phyloP scores from a whole-genome alignment of 495 filamentous ascomycete species.

The Articulospora tetracladia region DNA sequence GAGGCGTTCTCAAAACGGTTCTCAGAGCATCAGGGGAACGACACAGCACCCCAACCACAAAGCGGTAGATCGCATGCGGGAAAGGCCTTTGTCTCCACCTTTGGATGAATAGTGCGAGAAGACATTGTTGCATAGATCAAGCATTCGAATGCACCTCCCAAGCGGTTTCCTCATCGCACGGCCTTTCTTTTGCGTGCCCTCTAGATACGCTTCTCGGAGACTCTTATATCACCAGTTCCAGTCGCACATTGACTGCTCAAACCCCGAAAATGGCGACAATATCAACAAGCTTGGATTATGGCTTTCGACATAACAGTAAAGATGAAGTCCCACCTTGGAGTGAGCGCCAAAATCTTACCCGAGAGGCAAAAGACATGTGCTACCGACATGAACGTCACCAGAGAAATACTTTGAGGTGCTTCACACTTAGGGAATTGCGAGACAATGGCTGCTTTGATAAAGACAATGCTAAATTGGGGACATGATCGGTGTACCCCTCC shows the following conservation, averaged over 20 bases:
- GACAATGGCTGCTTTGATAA: not conserved
- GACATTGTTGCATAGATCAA: too few species aligned
- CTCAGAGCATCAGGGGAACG: too few species aligned
- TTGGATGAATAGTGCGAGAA: too few species aligned
- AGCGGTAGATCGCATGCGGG: too few species aligned
- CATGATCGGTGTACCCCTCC: not conserved
- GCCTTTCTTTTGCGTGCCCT: too few species aligned
- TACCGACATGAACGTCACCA: not conserved
- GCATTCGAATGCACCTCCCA: too few species aligned
- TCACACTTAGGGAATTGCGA: not conserved
- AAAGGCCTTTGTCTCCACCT: too few species aligned
- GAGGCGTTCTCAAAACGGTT: too few species aligned
- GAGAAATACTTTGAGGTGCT: not conserved
- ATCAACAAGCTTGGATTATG: not conserved
- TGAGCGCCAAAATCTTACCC: not conserved
- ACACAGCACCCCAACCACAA: too few species aligned
- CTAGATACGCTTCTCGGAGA: too few species aligned
- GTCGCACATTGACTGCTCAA: not conserved
- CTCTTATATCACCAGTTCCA: not conserved
- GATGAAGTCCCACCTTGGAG: not conserved
- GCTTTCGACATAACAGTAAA: not conserved
- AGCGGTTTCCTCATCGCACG: too few species aligned
- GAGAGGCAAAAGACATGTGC: not conserved
- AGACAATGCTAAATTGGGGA: not conserved
- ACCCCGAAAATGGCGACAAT: not conserved